phyloP scores from a whole-genome alignment of 2,329 filamentous ascomycete species.

The Parastagonospora nodorum region DNA sequence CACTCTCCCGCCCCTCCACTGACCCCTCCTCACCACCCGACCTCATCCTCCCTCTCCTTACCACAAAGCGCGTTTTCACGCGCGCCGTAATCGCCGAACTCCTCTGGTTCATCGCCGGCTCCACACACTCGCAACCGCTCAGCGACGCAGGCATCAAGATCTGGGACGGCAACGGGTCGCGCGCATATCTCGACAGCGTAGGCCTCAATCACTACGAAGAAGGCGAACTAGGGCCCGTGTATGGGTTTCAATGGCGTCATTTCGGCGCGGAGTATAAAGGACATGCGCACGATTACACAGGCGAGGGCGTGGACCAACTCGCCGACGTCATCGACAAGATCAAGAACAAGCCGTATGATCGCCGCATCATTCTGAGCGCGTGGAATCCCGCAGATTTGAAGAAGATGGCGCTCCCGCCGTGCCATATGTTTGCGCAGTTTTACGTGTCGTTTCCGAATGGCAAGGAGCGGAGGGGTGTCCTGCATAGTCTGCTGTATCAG shows the following conservation, averaged over 20 bases:
- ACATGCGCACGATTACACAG: conserved; percentile 75
- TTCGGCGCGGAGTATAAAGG: conserved; percentile 86
- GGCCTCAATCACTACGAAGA: conserved; percentile 80
- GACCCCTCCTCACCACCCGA: conserved; percentile 49
- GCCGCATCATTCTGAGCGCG: conserved; percentile 85
- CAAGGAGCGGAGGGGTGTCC: conserved; percentile 59
- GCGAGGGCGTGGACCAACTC: conserved; percentile 90
- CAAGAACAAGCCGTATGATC: conserved; percentile 80
- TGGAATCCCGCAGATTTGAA: conserved; percentile 90
- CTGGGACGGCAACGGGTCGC: conserved; percentile 96
- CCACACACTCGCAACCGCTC: conserved; percentile 78
- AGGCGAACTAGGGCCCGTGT: conserved; percentile 92
- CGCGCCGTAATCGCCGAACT: conserved; percentile 90
- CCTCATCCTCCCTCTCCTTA: conserved; percentile 86
- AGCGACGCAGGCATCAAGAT: conserved; percentile 86
- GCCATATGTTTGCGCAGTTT: conserved; percentile 98
- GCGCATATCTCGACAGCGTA: conserved; percentile 84
- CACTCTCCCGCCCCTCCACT: conserved; percentile 64
- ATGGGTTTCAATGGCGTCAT: conserved; percentile 98
- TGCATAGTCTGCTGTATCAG: conserved; percentile 92
- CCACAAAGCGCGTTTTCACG: conserved; percentile 94
- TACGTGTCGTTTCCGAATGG: conserved; percentile 75
- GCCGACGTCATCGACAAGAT: conserved; percentile 89
- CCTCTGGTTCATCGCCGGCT: conserved; percentile 91
- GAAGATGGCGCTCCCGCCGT: conserved; percentile 91